These are phyloP conservation scores for Byssochlamys sp. DNA, from an alignment of 2,329 filamentous ascomycete species.

Conservation along the genomic window DNA sequence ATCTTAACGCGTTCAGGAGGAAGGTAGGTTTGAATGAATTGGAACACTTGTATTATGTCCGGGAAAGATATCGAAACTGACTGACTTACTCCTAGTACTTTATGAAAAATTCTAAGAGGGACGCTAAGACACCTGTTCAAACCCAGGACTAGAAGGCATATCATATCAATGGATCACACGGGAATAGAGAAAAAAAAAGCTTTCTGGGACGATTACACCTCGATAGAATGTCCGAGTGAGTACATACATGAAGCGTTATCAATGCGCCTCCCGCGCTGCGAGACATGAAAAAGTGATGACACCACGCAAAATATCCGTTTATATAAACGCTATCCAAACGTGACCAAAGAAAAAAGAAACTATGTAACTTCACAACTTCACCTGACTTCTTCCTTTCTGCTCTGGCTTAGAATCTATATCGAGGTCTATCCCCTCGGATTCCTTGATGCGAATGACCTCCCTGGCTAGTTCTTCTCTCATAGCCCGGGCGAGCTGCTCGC, in stretches of 20 bases:
- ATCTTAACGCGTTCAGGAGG: constrained; percentile 58
- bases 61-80: background rate
- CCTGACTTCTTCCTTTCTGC: background rate
- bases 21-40: constrained; percentile 23
- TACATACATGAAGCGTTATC: background rate
- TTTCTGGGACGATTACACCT: background rate
- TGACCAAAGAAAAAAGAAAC: background rate
- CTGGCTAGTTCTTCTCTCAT: constrained; percentile 29
- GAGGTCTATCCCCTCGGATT: constrained; percentile 29
- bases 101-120: background rate
- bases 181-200: background rate
- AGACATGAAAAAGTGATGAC: background rate
- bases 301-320: background rate
- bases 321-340: background rate
- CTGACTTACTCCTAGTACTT: background rate
- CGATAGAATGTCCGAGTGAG: background rate
- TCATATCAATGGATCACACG: background rate
- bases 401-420: constrained; percentile 10
- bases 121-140: background rate
- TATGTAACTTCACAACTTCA: background rate
- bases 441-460: constrained; percentile 26
- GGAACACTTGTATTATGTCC: background rate
- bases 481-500: constrained; percentile 24
- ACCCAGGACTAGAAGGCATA: background rate
- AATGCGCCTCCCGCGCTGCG: background rate